Conservation (phyloP, 257 asterid species). For the Hygrophila difformis region DNA sequence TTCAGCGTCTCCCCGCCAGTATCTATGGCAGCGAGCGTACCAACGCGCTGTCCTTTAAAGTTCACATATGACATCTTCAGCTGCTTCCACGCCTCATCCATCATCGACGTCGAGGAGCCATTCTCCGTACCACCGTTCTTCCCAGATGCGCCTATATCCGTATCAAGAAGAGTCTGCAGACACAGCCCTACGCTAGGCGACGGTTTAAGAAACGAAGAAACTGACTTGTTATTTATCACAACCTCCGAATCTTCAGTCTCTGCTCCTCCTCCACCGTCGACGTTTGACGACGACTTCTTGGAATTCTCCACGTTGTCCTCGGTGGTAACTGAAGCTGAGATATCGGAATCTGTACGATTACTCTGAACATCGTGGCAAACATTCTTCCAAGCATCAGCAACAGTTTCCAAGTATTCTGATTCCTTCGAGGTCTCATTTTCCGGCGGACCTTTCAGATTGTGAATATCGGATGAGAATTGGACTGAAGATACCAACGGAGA, state of each 20-base stretch:
- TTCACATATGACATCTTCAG: slow-evolving; percentile 24
- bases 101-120: slow-evolving; percentile 23
- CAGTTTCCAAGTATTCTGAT: slow-evolving; percentile 9
- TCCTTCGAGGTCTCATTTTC: slow-evolving; percentile 8
- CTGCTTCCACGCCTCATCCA: slow-evolving; percentile 50
- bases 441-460: slow-evolving; percentile 2
- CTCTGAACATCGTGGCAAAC: slow-evolving; percentile 11
- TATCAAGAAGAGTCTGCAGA: slow-evolving; percentile 22
- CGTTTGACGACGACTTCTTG: slow-evolving; percentile 2
- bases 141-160: slow-evolving; percentile 10
- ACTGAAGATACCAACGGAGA: slow-evolving; percentile 3
- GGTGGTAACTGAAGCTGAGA: neutral
- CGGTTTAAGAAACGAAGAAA: slow-evolving; percentile 21
- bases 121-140: slow-evolving; percentile 20
- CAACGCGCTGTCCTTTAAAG: slow-evolving; percentile 34
- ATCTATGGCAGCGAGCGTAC: slow-evolving; percentile 37
- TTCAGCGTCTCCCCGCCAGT: slow-evolving; percentile 36
- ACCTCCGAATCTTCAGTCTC: slow-evolving; percentile 13
- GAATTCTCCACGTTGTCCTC: too few relatives aligned
- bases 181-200: slow-evolving; percentile 27
- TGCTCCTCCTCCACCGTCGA: slow-evolving; percentile 7
- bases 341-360: slow-evolving; percentile 2
- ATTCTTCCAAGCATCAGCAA: slow-evolving; percentile 24
- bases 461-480: slow-evolving; percentile 4
- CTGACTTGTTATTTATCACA: slow-evolving; percentile 3